Conservation (phyloP, 2,329 filamentous ascomycete species). For the Colletotrichum destructivum region DNA sequence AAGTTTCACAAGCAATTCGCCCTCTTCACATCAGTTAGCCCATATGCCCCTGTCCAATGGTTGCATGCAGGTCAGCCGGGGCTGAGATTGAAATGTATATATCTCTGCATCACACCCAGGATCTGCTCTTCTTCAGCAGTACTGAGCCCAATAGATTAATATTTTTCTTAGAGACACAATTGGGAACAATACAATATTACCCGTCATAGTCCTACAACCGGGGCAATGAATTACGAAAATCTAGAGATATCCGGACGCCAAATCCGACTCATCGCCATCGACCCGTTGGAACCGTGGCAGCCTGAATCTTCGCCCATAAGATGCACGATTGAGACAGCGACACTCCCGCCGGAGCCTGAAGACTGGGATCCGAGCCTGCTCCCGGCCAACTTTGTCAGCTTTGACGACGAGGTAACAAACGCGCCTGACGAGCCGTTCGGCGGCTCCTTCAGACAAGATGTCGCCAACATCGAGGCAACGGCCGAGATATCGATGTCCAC, state of each 20-base stretch:
- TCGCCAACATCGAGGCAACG: background rate
- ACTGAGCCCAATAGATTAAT: no score
- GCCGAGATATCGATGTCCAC: background rate
- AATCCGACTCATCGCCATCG: slow-evolving; percentile 7
- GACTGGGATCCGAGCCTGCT: background rate
- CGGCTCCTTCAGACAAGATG: slow-evolving; percentile 5
- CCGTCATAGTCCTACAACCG: background rate
- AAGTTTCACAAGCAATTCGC: background rate
- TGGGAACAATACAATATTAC: background rate
- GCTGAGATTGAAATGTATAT: background rate
- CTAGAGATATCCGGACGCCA: slow-evolving; percentile 1
- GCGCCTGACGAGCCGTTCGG: slow-evolving; percentile 9
- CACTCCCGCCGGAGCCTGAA: background rate
- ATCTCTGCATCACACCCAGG: background rate
- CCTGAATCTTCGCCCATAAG: background rate
- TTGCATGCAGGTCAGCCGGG: slow-evolving; percentile 5
- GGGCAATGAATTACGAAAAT: background rate
- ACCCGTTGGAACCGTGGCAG: background rate
- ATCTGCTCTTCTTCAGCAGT: background rate
- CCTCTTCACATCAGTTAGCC: background rate
- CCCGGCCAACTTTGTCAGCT: background rate
- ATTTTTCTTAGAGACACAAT: background rate
- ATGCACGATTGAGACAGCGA: background rate
- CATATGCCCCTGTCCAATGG: background rate
- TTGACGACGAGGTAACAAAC: slow-evolving; percentile 1